A percentile compares a stretch with the other conserved stretches of the same genome.
These are phyloP conservation scores for Conticribra weissflogii DNA, from an alignment of 108 stramenopile genomes.

Conservation along the genomic window DNA sequence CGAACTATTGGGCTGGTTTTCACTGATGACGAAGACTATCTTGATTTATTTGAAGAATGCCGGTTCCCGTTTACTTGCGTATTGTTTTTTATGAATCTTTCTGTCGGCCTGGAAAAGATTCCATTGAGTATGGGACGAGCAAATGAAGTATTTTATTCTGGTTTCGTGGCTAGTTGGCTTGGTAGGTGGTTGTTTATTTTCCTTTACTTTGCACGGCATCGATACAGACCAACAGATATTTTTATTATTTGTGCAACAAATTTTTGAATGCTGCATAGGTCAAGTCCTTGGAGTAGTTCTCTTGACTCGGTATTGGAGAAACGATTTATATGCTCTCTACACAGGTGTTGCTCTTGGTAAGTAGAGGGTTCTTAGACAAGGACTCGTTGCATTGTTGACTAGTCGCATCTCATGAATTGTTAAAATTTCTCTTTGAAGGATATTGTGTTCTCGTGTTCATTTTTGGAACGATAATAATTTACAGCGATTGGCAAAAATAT, in stretches of 20 bases:
- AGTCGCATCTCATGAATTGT: neutral
- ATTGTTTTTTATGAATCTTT: conserved; percentile 80
- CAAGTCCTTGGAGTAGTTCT: conserved; percentile 84
- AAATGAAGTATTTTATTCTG: conserved; percentile 66
- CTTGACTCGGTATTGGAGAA: conserved; percentile 66
- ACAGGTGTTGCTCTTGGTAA: conserved; percentile 69
- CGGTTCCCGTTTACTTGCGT: conserved; percentile 62
- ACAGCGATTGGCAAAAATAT: conserved; percentile 63
- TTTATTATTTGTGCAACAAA: conserved; percentile 5
- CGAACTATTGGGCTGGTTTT: conserved; percentile 71
- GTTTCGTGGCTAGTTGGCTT: conserved; percentile 71
- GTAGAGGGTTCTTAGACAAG: neutral
- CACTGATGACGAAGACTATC: conserved; percentile 67
- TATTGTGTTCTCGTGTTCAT: conserved; percentile 31
- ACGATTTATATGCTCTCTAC: conserved; percentile 75
- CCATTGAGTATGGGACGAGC: conserved; percentile 81
- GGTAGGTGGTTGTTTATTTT: conserved; percentile 1
- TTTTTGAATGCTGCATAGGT: conserved; percentile 6
- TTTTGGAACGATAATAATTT: conserved; percentile 20
- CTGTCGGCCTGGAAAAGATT: conserved; percentile 78
- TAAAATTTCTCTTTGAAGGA: neutral
- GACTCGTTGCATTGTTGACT: neutral
- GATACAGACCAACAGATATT: too few species aligned
- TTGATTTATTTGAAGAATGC: conserved; percentile 68
- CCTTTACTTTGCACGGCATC: too few species aligned